Base-by-base conservation (phyloP, 208 protist species). In the Trypanosoma melophagium region DNA sequence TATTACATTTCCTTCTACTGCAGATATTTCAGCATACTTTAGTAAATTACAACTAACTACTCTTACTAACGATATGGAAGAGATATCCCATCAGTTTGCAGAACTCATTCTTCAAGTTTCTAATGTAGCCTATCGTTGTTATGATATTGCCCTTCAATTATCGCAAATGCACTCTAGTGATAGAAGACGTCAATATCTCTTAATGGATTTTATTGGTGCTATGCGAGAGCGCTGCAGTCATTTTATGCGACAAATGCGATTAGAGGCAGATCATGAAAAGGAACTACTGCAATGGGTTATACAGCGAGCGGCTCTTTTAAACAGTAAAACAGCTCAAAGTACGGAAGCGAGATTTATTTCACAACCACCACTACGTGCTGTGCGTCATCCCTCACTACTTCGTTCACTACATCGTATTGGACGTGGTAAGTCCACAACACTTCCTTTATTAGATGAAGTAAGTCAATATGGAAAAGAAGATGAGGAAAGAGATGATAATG, bases 211-310 rank as follows among this genome's bases (percentile, higher is more conserved):
- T n/a, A 65, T 90, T 35, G 77, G 72, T 4, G 54, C 16, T 0
- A 75, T 84, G 19, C 83, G 84, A 7, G 77, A 79, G 12, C 56
- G 53, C 1, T 80, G 77, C 52, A 81, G 76, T 54, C 24, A 57
- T 16, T 78, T 86, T 63, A 40, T 90, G 50, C 74, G 66, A 1
- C 55, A 69, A 24, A 67, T 83, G 12, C 66, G 71, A 16, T 25
- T 42, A 9, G 81, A 88, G 45, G 69, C 66, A 22, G 76, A 80
- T 28, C 66, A 64, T 17, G 81, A 80, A 14, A 60, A 64, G 14
- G 74, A 90, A 41, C 55, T 93, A 22, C 52, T 85, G 25, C 69
- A 71, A 62, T 93, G 82, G 79, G 82, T 84, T 24, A 49, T 83
- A 42, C 87, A 90, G 47, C 81, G 72, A 8, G 71, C 77, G 2